Base-by-base conservation (phyloP, 768 basidiomycete species). In the Pholiota molesta region DNA sequence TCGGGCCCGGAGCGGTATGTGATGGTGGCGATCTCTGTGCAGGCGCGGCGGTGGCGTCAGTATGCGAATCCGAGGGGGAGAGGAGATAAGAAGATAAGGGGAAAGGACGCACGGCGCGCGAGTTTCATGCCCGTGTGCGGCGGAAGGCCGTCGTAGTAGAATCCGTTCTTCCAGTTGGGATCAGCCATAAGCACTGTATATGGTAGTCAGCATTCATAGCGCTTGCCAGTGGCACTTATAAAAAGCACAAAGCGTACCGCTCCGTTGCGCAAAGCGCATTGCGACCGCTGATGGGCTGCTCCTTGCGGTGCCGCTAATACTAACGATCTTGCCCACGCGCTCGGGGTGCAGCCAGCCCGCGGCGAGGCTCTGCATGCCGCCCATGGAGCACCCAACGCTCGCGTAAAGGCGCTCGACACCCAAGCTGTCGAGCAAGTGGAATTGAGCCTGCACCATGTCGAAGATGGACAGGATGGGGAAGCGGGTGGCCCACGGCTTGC, bases 91-190 rank as follows among this genome's bases (percentile, higher is more conserved):
- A 21, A 14, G 31, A 5, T 6, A 9, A 2, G 8, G 2, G 57
- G 52, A 31, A 31, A 16, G 28, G 51, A 68, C 76, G 55, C 69
- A 97, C 96, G 97, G 66, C 97, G 86, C 28, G 97, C 97, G 19
- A 99, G 85, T 73, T 99, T 99, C 95, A 99, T 98, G 29, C 97
- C 97, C 1, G 89, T 92, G 72, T 99, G 97, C 0, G 97, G 97
- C 1, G 97, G 97, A n/a, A 96, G 73, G 8, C 83, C 82, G 62
- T 97, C 94, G 72, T 99, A 99, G 73, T 99, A 99, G 75, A 97
- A 99, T 4, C 97, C 97, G 37, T 95, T 89, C 63, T 99, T 99
- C 97, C 97, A 99, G 65, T 99, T 98, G 0, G 97, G 97, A 75
- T 99, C 97, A 1, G 97, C 92, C 97, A 99, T 99, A 57, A 99